phyloP scores from a whole-genome alignment of 2,329 filamentous ascomycete species.

The Arthrobotrys sphaeroides region DNA sequence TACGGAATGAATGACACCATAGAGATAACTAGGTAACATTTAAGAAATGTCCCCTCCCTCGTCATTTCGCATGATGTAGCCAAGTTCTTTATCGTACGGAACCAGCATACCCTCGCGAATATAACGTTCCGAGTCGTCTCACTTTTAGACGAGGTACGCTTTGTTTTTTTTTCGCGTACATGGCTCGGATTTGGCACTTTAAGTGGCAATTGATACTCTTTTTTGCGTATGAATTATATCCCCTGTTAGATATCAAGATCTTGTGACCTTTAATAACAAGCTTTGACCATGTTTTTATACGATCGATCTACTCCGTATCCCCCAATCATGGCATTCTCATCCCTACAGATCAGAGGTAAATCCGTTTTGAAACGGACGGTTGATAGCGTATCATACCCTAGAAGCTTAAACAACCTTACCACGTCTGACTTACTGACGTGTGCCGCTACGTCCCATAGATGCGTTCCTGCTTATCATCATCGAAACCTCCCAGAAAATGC shows the following conservation, averaged over 20 bases:
- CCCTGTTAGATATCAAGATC: slow-evolving; percentile 19
- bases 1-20: slow-evolving; percentile 20
- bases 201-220: background rate
- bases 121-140: slow-evolving; percentile 19
- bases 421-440: slow-evolving; percentile 31
- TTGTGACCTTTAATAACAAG: slow-evolving; percentile 4
- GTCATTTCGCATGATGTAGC: slow-evolving; percentile 6
- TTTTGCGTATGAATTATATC: background rate
- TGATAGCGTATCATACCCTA: slow-evolving; percentile 15
- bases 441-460: slow-evolving; percentile 42
- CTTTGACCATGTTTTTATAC: slow-evolving; percentile 13
- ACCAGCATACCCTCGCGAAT: slow-evolving; percentile 15
- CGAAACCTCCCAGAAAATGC: background rate
- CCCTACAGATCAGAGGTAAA: slow-evolving; percentile 9
- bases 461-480: slow-evolving; percentile 15
- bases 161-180: slow-evolving; percentile 8
- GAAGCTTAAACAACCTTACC: slow-evolving; percentile 19
- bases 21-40: slow-evolving; percentile 23
- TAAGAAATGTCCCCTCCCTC: background rate
- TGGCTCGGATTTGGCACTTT: slow-evolving; percentile 32
- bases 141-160: slow-evolving; percentile 1
- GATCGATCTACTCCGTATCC: slow-evolving; percentile 39
- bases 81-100: slow-evolving; percentile 34
- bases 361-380: slow-evolving; percentile 15
- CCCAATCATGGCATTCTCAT: slow-evolving; percentile 34